A percentile compares a stretch with the other conserved stretches of the same genome.
These are phyloP conservation scores for Taiwanofungus camphoratus DNA, from an alignment of 1,284 basidiomycete genomes.

Conservation along the genomic window DNA sequence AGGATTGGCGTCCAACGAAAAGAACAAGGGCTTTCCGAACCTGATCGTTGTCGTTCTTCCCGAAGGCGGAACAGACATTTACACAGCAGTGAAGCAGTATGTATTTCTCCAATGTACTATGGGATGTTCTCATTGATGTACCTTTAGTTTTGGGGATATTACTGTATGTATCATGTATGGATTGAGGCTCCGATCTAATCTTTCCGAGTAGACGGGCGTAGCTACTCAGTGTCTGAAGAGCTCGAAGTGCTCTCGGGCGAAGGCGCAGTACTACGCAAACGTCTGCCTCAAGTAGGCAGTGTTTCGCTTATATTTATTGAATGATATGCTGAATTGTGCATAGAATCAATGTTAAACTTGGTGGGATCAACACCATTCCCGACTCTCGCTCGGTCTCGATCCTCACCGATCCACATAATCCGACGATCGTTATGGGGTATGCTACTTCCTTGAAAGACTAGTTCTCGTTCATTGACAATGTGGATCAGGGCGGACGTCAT, in stretches of 20 bases:
- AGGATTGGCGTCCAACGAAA: constrained; percentile 39
- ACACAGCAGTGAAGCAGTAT: constrained; percentile 70
- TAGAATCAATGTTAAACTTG: constrained; percentile 78
- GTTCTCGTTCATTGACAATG: background rate
- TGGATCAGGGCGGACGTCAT: constrained; percentile 64
- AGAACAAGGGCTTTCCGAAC: constrained; percentile 36
- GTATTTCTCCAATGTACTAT: constrained; percentile 21
- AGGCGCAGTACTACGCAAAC: constrained; percentile 71
- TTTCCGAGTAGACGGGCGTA: constrained; percentile 49
- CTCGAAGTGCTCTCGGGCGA: constrained; percentile 55
- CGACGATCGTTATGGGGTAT: constrained; percentile 70
- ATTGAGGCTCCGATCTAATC: constrained; percentile 3
- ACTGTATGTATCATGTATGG: constrained; percentile 33
- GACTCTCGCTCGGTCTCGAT: constrained; percentile 54
- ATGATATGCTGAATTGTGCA: background rate
- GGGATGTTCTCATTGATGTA: constrained; percentile 4
- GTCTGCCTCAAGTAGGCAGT: constrained; percentile 66
- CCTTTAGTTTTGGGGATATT: constrained; percentile 62
- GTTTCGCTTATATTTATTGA: too few species aligned
- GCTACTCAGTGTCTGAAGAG: constrained; percentile 71
- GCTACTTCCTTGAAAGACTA: background rate
- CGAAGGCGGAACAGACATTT: constrained; percentile 67
- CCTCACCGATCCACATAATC: constrained; percentile 61
- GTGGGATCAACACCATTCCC: constrained; percentile 72
- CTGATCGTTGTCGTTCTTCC: constrained; percentile 68